Evolutionary conservation across 192 early-diverging fungal genomes (phyloP), one percentile per base, ranked within the genome.

Genomic region (Backusella tuberculispora): DNA sequence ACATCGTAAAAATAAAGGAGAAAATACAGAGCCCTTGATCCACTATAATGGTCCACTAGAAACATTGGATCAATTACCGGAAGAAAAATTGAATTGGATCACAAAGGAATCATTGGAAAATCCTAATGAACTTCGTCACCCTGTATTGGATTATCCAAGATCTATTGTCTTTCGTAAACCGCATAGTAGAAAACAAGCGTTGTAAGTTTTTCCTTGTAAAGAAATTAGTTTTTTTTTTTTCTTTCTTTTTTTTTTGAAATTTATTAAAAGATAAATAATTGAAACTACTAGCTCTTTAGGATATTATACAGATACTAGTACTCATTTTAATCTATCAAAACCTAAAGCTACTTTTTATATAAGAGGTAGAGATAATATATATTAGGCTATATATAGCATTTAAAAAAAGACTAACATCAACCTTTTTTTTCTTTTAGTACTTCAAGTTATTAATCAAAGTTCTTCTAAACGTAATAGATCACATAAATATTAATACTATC

Each of bases 81-180:
- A 71, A 40, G 74, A 80, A 46, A 75, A 71, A 19, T 50, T 76
- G 24, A 53, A 56, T 12, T 80, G 78, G 78, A 65, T 80, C 0
- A 53, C 66, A 26, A 70, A 69, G 7, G 29, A 60, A 13, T 41
- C 78, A 0, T 19, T 47, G 17, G 77, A 73, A 8, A 66, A 73
- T 56, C 65, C 40, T 17, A 53, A 63, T 17, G 68, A 45, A 19
- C 14, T 70, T n/a, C 74, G 43, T 21, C 68, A 67, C 4, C 68
- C 50, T 14, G 38, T 63, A 5, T 26, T 19, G 6, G 24, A 66
- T 17, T 72, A 60, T 47, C 29, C 50, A 21, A 44, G 47, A 45
- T 63, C 76, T 0, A 77, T 77, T 38, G 67, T 77, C 10, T 63
- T 77, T 40, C 76, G 76, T n/a, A 77, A 77, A 53, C 76, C 75